A percentile compares a stretch with the other conserved stretches of the same genome.
Evolutionary conservation across 1,139 yeast species (phyloP).

Genomic region (Diutina mesorugosa): DNA sequence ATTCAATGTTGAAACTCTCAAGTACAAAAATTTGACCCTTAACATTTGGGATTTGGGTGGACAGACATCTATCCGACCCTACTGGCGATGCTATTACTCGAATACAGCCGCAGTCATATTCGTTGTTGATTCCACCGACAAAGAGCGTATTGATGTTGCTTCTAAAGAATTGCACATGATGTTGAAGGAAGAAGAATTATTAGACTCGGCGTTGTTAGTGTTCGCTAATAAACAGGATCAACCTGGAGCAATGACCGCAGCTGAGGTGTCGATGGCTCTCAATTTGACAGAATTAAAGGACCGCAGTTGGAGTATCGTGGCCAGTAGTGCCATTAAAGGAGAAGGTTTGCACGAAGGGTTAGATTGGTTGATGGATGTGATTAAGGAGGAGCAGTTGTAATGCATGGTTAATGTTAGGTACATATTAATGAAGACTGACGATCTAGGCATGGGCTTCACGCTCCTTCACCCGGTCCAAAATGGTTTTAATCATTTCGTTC

Average conservation of each 20-base stretch:
- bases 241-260: slow-evolving; percentile 88
- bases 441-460: slow-evolving; percentile 11
- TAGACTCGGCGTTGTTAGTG: slow-evolving; percentile 81
- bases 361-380: slow-evolving; percentile 94
- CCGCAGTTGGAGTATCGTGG: slow-evolving; percentile 96
- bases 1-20: slow-evolving; percentile 89
- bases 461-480: slow-evolving; percentile 39
- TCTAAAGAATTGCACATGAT: slow-evolving; percentile 81
- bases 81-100: slow-evolving; percentile 96
- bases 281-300: slow-evolving; percentile 82
- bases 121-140: slow-evolving; percentile 94
- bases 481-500: slow-evolving; percentile 93
- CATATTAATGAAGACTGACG: neutral
- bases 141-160: slow-evolving; percentile 81
- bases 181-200: slow-evolving; percentile 86
- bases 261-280: slow-evolving; percentile 84
- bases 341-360: slow-evolving; percentile 94
- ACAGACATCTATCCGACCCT: slow-evolving; percentile 91
- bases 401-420: neutral
- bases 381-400: slow-evolving; percentile 76
- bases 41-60: slow-evolving; percentile 93
- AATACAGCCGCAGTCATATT: slow-evolving; percentile 93
- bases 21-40: slow-evolving; percentile 79
- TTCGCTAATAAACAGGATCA: slow-evolving; percentile 98
- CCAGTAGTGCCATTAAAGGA: slow-evolving; percentile 91